Evolutionary conservation across 2,329 filamentous ascomycete species (phyloP).

Genomic region (Alternaria conjuncta): DNA sequence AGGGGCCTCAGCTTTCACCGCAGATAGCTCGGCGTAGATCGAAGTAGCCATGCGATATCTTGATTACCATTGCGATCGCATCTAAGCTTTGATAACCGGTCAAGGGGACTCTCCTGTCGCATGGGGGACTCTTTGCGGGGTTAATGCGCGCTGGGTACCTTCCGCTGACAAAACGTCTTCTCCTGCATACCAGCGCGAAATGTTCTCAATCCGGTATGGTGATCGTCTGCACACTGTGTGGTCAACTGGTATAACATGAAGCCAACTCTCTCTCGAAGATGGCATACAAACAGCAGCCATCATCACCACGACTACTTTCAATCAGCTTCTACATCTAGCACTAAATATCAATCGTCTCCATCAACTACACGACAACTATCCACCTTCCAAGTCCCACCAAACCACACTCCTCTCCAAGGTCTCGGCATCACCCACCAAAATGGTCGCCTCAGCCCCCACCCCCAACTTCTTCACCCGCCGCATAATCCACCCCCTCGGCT

Average conservation of each 20-base stretch:
- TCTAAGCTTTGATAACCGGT: background rate
- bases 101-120: background rate
- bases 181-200: background rate
- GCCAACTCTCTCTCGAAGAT: background rate
- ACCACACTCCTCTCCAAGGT: too few relatives aligned
- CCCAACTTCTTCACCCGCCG: slow-evolving; percentile 18
- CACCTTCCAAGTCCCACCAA: background rate
- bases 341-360: background rate
- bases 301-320: background rate
- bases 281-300: background rate
- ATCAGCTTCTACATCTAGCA: too few relatives aligned
- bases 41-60: background rate
- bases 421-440: slow-evolving; percentile 1
- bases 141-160: background rate
- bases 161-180: background rate
- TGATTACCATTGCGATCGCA: background rate
- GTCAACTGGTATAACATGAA: background rate
- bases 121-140: background rate
- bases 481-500: slow-evolving; percentile 56
- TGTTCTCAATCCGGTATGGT: background rate
- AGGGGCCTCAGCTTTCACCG: background rate
- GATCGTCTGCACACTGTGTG: background rate
- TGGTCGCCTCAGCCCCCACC: slow-evolving; percentile 17
- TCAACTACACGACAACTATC: background rate
- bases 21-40: background rate